Base-by-base conservation (phyloP, 257 asterid species). In the Cinchona pubescens region DNA sequence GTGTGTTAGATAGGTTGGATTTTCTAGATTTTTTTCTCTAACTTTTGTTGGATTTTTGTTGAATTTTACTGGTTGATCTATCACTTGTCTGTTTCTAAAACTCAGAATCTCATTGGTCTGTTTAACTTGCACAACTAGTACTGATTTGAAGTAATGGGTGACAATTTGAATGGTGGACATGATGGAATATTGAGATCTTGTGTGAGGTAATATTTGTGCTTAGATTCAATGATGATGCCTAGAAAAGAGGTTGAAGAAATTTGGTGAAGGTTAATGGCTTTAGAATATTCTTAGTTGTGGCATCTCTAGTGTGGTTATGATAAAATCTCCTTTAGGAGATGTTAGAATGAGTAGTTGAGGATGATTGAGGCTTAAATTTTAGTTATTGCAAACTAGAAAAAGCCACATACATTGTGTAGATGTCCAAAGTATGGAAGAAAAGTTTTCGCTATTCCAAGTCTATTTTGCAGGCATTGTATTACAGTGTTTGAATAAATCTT, bases 401-500 rank as follows among this genome's bases (percentile, higher is more conserved):
- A 21, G 51, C 38, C 14, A n/a, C n/a, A 32, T 6, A 15, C 8
- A n/a, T 3, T 18, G 29, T 75, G 1, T 65, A 48, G 30, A 21
- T 67, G 61, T 43, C 40, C 45, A 37, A 25, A 55, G 9, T 29
- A 4, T 30, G 55, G 18, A 27, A 70, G 21, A 30, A 5, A n/a
- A 43, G 30, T n/a, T 69, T n/a, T 60, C 25, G n/a, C 35, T n/a
- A 42, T 40, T 42, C 40, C 0, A 35, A 32, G 70, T 15, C 40
- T 56, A 66, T 27, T 61, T 67, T 23, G 49, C 55, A 18, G 56
- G 27, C 46, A 69, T 69, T 79, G 63, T 62, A 25, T 72, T 66
- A 58, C 46, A 56, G 59, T 30, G 66, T 56, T 58, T 71, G 45
- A 42, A 70, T n/a, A 67, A 66, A 18, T 66, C 40, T 66, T 80